Percentiles rank a stretch among this genome's conserved stretches.
phyloP scores from a whole-genome alignment of 257 asterid species.

The Fraxinus excelsior region DNA sequence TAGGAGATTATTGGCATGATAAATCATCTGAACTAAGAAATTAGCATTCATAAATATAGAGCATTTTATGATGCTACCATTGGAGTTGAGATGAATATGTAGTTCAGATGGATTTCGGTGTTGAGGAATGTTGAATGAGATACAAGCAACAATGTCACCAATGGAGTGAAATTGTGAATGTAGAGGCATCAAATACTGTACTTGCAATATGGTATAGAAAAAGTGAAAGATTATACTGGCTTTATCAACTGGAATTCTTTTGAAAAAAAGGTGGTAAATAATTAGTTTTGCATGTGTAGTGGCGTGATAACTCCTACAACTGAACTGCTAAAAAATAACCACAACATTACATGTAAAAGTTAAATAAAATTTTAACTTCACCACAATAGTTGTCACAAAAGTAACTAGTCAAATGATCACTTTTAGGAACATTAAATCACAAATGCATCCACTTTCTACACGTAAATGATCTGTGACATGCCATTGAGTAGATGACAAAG shows the following conservation, averaged over 20 bases:
- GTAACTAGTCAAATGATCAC: not conserved
- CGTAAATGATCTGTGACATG: not conserved
- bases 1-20: slow-evolving; percentile 2
- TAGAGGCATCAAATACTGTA: not conserved
- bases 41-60: not conserved
- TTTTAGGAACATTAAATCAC: not conserved
- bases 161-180: not conserved
- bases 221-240: not conserved
- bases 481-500: not conserved
- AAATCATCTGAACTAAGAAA: not conserved
- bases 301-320: not conserved
- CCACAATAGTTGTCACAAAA: not conserved
- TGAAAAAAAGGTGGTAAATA: not conserved
- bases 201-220: not conserved
- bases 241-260: not conserved
- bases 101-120: not conserved
- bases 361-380: not conserved
- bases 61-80: not conserved
- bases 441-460: not conserved
- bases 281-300: not conserved
- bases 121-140: not conserved
- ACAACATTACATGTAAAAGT: not conserved
- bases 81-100: not conserved
- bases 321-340: not conserved
- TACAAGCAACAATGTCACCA: not conserved